These are phyloP conservation scores for Naganishia vishniacii DNA, from an alignment of 768 basidiomycete genomes.

Conservation along the genomic window DNA sequence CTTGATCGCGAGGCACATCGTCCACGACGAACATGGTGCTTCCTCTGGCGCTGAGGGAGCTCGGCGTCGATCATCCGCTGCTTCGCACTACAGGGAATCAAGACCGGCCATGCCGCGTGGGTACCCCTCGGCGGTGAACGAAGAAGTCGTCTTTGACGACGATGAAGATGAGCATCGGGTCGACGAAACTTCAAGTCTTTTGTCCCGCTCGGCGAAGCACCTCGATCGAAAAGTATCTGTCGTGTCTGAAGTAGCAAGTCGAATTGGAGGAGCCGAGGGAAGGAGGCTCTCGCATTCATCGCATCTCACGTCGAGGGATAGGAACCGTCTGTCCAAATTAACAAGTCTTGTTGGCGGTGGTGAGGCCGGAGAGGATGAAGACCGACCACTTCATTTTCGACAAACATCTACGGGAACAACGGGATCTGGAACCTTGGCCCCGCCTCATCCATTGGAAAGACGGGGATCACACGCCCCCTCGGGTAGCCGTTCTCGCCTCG, in stretches of 20 bases:
- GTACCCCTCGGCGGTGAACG: slow-evolving; percentile 18
- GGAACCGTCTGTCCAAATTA: slow-evolving; percentile 18
- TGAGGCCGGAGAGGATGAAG: slow-evolving; percentile 4
- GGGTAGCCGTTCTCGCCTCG: not conserved
- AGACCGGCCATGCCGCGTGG: slow-evolving; percentile 27
- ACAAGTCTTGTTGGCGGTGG: slow-evolving; percentile 23
- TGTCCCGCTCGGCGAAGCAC: slow-evolving; percentile 30
- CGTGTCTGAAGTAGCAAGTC: slow-evolving; percentile 8
- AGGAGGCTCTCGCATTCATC: slow-evolving; percentile 19
- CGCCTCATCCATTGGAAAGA: not conserved
- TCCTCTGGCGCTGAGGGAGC: slow-evolving; percentile 9
- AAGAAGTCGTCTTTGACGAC: slow-evolving; percentile 29
- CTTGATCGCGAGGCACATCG: slow-evolving; percentile 41
- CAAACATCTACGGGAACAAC: slow-evolving; percentile 6
- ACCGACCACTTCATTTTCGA: not conserved
- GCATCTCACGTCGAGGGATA: slow-evolving; percentile 13
- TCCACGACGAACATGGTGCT: slow-evolving; percentile 26
- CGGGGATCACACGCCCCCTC: slow-evolving; percentile 11
- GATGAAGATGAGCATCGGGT: slow-evolving; percentile 24
- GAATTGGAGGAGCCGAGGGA: slow-evolving; percentile 3
- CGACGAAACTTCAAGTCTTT: slow-evolving; percentile 22
- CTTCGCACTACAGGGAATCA: slow-evolving; percentile 26
- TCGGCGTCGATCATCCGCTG: slow-evolving; percentile 10
- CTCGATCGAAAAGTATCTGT: slow-evolving; percentile 10
- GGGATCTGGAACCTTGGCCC: not conserved